phyloP scores from a whole-genome alignment of 495 filamentous ascomycete genomes.

The Penicillium antarcticum region DNA sequence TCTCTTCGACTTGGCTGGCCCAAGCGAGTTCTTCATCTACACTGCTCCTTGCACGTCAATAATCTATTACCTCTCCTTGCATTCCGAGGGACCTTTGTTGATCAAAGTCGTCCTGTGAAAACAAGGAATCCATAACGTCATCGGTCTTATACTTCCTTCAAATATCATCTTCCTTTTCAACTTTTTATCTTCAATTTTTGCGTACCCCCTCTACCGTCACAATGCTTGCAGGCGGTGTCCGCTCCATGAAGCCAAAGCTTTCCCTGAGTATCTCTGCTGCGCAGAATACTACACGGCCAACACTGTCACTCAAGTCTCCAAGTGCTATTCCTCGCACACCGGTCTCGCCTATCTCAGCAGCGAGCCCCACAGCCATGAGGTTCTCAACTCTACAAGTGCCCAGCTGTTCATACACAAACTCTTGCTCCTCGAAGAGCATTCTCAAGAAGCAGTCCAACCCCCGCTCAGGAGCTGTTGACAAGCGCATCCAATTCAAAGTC shows the following conservation, averaged over 20 bases:
- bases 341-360: slow-evolving; percentile 37
- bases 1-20: slow-evolving; percentile 44
- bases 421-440: slow-evolving; percentile 49
- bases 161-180: background rate
- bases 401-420: slow-evolving; percentile 43
- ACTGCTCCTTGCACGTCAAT: slow-evolving; percentile 28
- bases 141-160: background rate
- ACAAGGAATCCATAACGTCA: background rate
- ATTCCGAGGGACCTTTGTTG: slow-evolving; percentile 33
- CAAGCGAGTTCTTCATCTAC: slow-evolving; percentile 26
- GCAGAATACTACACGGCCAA: slow-evolving; percentile 31
- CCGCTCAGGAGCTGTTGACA: slow-evolving; percentile 21
- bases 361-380: slow-evolving; percentile 40
- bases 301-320: slow-evolving; percentile 45
- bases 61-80: slow-evolving; percentile 26
- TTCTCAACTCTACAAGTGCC: slow-evolving; percentile 43
- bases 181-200: slow-evolving; percentile 3
- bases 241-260: slow-evolving; percentile 43
- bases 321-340: slow-evolving; percentile 42
- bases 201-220: slow-evolving; percentile 9
- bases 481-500: slow-evolving; percentile 45
- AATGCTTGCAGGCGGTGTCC: slow-evolving; percentile 37
- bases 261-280: slow-evolving; percentile 45
- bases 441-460: slow-evolving; percentile 42
- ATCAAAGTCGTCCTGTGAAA: slow-evolving; percentile 27